Base-by-base conservation (phyloP, 108 stramenopile species). In the Bacterosira constricta region DNA sequence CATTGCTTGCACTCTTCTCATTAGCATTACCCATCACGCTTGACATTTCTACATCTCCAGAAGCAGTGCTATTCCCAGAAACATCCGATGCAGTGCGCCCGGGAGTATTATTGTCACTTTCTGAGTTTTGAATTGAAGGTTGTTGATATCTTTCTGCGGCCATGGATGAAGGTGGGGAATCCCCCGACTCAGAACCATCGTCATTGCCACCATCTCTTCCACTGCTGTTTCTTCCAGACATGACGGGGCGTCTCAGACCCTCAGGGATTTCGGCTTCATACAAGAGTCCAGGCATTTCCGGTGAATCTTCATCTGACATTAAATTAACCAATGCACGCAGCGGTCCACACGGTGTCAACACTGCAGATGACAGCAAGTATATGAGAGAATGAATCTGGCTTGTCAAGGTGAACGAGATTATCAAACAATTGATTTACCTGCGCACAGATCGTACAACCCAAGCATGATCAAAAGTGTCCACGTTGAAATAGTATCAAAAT, bases 271-370 rank as follows among this genome's bases (percentile, higher is more conserved):
- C 78, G 5, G 96, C 97, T 72, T 99, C 98, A 73, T 98, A 99
- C 18, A 99, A 82, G 20, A 99, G 75, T 9, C 98, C 98, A 17
- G 98, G 97, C 90, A 99, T 97, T 34, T 91, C 90, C 15, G 96
- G 96, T 36, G 94, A 88, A 66, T 93, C 88, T 65, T 95, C 91
- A 42, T 91, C 69, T 26, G 91, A 91, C 94, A 97, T 95, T 39
- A 97, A 75, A 58, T 89, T 82, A 8, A 99, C 96, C 26, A 98
- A 81, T 0, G 86, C 86, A 51, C 83, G 82, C 29, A 99, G 79
- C 3, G 98, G 98, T 17, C 98, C 98, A 65, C 95, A 97, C 4
- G 97, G 97, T 27, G 97, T 96, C 30, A 99, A 80, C n/a, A 99
- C 97, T 17, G 97, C n/a, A n/a, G n/a, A n/a, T n/a, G n/a, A n/a